Conservation (phyloP, 352 stramenopile genomes). For the Globisporangium camurandrum region DNA sequence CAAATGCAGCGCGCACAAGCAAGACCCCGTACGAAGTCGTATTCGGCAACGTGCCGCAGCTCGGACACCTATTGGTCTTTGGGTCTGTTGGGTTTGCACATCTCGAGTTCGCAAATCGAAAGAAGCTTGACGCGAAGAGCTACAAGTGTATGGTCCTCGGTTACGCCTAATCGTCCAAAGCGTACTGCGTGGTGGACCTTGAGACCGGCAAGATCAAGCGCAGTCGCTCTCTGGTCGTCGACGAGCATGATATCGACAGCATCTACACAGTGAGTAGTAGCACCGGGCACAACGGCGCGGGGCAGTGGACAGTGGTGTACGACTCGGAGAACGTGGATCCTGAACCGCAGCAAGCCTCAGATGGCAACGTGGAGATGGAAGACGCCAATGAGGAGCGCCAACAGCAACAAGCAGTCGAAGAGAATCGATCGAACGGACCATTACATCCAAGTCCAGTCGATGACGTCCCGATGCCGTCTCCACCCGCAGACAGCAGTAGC, state of each 20-base stretch:
- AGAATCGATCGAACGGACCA: too few relatives aligned
- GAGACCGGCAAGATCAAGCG: too few relatives aligned
- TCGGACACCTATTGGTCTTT: conserved; percentile 14
- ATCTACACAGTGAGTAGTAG: neutral
- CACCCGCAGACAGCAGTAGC: neutral
- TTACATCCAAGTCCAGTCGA: neutral
- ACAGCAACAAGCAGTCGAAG: neutral
- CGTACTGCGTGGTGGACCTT: too few relatives aligned
- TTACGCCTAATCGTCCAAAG: conserved; percentile 14
- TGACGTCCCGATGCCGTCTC: neutral
- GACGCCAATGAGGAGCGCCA: neutral
- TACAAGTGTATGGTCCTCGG: conserved; percentile 19
- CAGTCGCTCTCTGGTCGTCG: too few relatives aligned
- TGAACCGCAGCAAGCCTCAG: too few relatives aligned
- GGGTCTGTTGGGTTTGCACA: conserved; percentile 11
- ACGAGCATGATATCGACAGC: neutral
- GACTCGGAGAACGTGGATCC: too few relatives aligned
- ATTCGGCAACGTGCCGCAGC: neutral
- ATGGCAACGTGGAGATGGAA: neutral
- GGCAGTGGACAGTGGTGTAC: too few relatives aligned
- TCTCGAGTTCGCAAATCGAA: too few relatives aligned
- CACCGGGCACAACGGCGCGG: too few relatives aligned
- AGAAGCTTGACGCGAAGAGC: conserved; percentile 16
- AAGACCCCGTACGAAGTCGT: conserved; percentile 12
- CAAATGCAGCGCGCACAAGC: neutral